Base-by-base conservation (phyloP, 1,284 basidiomycete genomes). In the Leccinum pallidistipes region DNA sequence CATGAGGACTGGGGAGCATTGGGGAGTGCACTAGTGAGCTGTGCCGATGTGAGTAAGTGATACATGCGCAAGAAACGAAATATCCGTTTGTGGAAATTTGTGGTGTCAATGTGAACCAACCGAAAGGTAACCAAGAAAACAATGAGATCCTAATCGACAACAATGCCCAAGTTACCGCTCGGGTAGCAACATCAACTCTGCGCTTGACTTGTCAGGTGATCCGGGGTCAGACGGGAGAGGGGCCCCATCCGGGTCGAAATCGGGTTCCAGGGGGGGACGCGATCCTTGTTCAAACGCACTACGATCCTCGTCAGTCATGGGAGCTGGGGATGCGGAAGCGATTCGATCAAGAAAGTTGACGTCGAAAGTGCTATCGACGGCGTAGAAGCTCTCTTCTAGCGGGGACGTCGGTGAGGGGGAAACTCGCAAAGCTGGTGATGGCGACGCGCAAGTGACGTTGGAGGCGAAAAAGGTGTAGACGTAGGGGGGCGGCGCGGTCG, bases 381-480 rank as follows among this genome's bases (percentile, higher is more conserved):
- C 16, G 14, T 63, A 69, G 31, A 69, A 55, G 40, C 40, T 58
- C 38, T 74, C 71, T n/a, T 71, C 69, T 40, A 40, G 67, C 1
- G 56, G 62, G 0, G 57, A 57, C 9, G 61, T 57, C 12, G 47
- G 34, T 7, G 31, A 38, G 21, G 31, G 34, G 14, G 27, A 21
- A 10, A 24, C 24, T 43, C 58, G 61, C 57, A 74, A 73, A 12
- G 61, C 53, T 57, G 74, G 76, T 5, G 66, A 55, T 3, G 75
- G 77, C 2, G 74, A 69, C 2, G 68, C 59, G 14, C 61, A 59
- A 1, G 79, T 75, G 31, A 83, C 82, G 34, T 77, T 73, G 52
- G 72, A 69, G 18, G 79, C 65, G 63, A 84, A 80, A 72, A 83
- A 82, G 2, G 81, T 82, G 67, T 82, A 82, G 47, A 81, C 71